Base-by-base conservation (phyloP, 148 eudicot genomes). In the Cornus controversa region DNA sequence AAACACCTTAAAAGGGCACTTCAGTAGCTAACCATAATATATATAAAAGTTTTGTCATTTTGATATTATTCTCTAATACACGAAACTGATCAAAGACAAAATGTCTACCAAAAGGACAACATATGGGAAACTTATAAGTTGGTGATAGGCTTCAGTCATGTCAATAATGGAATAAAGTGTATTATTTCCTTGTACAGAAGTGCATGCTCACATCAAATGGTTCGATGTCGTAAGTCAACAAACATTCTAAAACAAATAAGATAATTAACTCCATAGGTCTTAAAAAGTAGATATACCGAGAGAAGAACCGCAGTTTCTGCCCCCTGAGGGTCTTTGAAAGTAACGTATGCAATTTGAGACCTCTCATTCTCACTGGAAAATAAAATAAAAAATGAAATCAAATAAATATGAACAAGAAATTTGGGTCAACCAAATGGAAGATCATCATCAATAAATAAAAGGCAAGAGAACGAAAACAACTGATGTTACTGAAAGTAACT, bases 231-330 rank as follows among this genome's bases (percentile, higher is more conserved):
- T 53, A 16, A 64, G 16, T 28, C 70, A 66, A 45, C 70, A 42
- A 18, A 60, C 62, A 22, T 45, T 45, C 26, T 22, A 47, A 29
- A 26, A 29, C 8, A 9, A 57, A 27, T 36, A 58, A 8, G 29
- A 28, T 25, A 54, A 57, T 23, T 26, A 47, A 72, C 14, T 14
- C 10, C 16, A 67, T n/a, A 73, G 29, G 72, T 47, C 26, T 53
- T 26, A 71, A 69, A 53, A 78, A 70, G 68, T 34, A 40, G 10
- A 84, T 74, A 79, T 88, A 94, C 98, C 85, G 98, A 88, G 72
- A 94, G 97, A 82, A 94, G 97, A 83, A 93, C 96, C 7, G 98
- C 98, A 78, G 96, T 94, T 82, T 92, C 97, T 75, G 98, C 98
- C 26, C 96, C 96, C 79, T 90, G 91, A 60, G 90, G 42, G 72